These are phyloP conservation scores for Akebia trifoliata DNA, from an alignment of 164 flowering plant species.

Conservation along the genomic window DNA sequence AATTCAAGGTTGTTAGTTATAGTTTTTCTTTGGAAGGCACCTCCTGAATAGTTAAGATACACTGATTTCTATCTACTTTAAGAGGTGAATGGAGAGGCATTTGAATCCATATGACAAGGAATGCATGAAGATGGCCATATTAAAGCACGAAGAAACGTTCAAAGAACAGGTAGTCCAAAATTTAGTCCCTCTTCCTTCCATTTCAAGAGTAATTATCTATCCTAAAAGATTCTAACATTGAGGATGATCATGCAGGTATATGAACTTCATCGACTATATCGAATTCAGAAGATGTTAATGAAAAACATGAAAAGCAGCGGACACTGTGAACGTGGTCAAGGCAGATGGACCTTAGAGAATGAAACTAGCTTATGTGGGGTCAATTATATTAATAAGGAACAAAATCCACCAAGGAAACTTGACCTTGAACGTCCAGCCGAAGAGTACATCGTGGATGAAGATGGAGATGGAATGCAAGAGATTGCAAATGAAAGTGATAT, in stretches of 20 bases:
- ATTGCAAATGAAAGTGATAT: conserved; percentile 45
- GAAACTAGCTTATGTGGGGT: neutral
- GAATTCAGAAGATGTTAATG: conserved; percentile 68
- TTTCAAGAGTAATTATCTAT: neutral
- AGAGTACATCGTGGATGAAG: conserved; percentile 25
- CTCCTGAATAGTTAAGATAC: neutral
- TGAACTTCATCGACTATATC: conserved; percentile 82
- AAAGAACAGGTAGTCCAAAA: conserved; percentile 61
- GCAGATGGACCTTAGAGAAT: conserved; percentile 14
- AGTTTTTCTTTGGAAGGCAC: neutral
- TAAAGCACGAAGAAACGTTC: conserved; percentile 79
- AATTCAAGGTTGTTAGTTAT: neutral
- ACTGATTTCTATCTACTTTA: neutral
- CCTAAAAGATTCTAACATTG: neutral
- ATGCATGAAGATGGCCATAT: conserved; percentile 66
- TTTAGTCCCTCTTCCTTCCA: neutral
- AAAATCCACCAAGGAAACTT: conserved; percentile 16
- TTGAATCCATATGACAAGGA: conserved; percentile 44
- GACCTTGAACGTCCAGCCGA: conserved; percentile 53
- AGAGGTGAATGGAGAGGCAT: conserved; percentile 44
- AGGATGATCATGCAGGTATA: conserved; percentile 40
- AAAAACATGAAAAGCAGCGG: conserved; percentile 22
- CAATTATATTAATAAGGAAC: conserved; percentile 6
- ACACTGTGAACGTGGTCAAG: conserved; percentile 6
- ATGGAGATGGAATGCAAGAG: conserved; percentile 20